These are phyloP conservation scores for Sonneratia alba DNA, from an alignment of 345 rosid genomes.

Conservation along the genomic window DNA sequence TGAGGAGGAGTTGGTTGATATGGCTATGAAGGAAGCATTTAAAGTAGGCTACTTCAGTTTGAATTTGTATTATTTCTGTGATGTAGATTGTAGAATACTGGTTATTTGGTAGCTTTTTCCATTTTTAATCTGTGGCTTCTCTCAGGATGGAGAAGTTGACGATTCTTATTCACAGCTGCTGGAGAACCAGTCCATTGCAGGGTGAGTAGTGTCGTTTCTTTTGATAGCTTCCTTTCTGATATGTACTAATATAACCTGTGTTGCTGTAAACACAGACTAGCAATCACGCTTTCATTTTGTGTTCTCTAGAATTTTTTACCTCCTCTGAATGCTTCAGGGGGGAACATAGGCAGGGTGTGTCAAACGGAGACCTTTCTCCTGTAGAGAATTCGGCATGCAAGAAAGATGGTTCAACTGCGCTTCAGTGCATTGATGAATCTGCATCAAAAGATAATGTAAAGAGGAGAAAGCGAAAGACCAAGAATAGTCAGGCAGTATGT, in stretches of 20 bases:
- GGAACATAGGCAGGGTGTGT: neutral
- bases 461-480: slow-evolving; percentile 21
- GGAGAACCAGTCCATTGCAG: slow-evolving; percentile 11
- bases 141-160: slow-evolving; percentile 17
- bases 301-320: neutral
- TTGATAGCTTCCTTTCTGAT: neutral
- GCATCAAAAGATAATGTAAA: slow-evolving; percentile 13
- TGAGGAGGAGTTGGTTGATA: slow-evolving; percentile 46
- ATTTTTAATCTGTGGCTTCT: neutral
- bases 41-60: slow-evolving; percentile 13
- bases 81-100: neutral
- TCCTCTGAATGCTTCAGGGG: slow-evolving; percentile 2
- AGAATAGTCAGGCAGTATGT: slow-evolving; percentile 17
- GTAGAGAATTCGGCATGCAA: slow-evolving; percentile 10
- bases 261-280: neutral
- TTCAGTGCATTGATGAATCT: slow-evolving; percentile 7
- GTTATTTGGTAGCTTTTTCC: neutral
- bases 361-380: slow-evolving; percentile 2
- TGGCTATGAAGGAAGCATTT: slow-evolving; percentile 46
- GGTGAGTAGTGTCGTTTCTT: neutral
- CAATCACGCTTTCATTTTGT: neutral
- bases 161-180: slow-evolving; percentile 10
- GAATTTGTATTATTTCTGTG: neutral
- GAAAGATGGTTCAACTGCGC: slow-evolving; percentile 17
- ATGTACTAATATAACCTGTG: neutral